Evolutionary conservation across 2,329 filamentous ascomycete genomes (phyloP), one percentile per base, ranked within the genome.

Genomic region (Hymenoscyphus albidus): DNA sequence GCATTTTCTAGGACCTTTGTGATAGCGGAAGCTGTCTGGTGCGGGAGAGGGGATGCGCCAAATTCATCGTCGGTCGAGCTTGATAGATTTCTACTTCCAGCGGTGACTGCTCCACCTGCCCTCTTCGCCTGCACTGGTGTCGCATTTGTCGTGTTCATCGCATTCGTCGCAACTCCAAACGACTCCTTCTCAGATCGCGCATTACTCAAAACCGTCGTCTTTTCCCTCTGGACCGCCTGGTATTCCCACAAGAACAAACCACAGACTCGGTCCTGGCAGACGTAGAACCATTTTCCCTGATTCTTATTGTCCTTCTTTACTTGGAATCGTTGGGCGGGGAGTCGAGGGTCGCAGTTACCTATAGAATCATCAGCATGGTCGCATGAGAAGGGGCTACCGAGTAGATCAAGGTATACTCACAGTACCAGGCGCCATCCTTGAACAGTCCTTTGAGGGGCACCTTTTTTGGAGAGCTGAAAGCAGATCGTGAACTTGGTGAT

Each of bases 201-300:
- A 68, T 82, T 82, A 63, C 72, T 78, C 62, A 81, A 64, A 22
- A 84, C 74, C 10, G 79, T 78, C 13, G 72, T 72, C 59, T 51
- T 69, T 72, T 84, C 82, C 61, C 84, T 77, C 18, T 70, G 65
- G 54, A 77, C 74, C 0, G 85, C 85, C 55, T 85, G 80, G 14
- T 83, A 79, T 7, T 82, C 77, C 83, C 84, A 87, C 0, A 88
- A 73, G 68, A 86, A 88, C 74, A 88, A 85, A 0, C 77, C 77
- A 70, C 85, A 88, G 32, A 77, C 73, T 55, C 77, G 75, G 27
- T 78, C 76, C 70, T 83, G 82, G 68, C 84, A 87, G 2, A 78
- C 80, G 65, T 83, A 85, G 74, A 86, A 84, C 74, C 77, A 78
- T 65, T 76, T 76, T n/a, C 82, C 82, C 59, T 81, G 76, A 68